A percentile compares a stretch with the other conserved stretches of the same genome.
phyloP scores from a whole-genome alignment of 140 eudicot species.

The Stevia rebaudiana region DNA sequence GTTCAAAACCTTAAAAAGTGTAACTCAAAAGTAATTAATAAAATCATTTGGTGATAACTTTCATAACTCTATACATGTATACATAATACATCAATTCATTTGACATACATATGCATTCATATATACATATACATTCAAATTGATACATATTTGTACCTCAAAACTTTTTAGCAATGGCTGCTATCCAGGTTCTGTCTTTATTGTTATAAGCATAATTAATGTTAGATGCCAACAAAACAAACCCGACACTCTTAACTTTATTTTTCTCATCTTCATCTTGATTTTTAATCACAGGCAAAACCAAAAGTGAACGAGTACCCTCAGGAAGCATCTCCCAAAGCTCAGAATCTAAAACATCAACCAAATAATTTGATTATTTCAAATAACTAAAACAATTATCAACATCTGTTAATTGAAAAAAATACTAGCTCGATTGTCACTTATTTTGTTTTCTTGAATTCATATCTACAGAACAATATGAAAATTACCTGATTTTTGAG shows the following conservation, averaged over 20 bases:
- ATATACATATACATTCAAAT: no score
- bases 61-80: neutral
- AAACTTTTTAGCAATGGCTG: slow-evolving; percentile 62
- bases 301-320: slow-evolving; percentile 58
- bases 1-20: neutral
- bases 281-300: slow-evolving; percentile 45
- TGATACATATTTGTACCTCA: slow-evolving; percentile 24
- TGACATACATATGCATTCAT: neutral
- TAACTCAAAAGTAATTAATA: neutral
- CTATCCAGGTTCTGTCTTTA: slow-evolving; percentile 71
- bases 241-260: slow-evolving; percentile 32
- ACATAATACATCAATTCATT: neutral
- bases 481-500: slow-evolving; percentile 48
- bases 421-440: no score
- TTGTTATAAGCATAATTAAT: slow-evolving; percentile 49
- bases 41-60: neutral
- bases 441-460: neutral
- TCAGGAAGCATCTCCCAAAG: slow-evolving; percentile 59
- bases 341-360: slow-evolving; percentile 43
- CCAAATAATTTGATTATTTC: neutral
- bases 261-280: slow-evolving; percentile 2
- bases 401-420: neutral
- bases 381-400: neutral
- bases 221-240: slow-evolving; percentile 68
- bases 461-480: neutral